Evolutionary conservation across 1,284 basidiomycete species (phyloP), one percentile per base, ranked within the genome.

Genomic region (Pyrrhoderma lamaoense): DNA sequence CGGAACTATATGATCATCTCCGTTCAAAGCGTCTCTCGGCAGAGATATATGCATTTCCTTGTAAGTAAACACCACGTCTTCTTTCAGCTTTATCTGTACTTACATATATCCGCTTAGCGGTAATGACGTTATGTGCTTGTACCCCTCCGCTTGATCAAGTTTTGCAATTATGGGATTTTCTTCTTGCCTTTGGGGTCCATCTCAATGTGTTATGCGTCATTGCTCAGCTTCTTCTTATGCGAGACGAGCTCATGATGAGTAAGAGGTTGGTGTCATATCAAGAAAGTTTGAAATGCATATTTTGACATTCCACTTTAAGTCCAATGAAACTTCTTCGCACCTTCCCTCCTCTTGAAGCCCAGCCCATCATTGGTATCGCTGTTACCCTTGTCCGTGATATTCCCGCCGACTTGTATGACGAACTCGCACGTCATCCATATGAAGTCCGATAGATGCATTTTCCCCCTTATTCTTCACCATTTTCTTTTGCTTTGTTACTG

Each of bases 11-110:
- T 63, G 72, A 74, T 11, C 77, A 93, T 66, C 72, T 99, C 37
- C 79, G 87, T 31, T 85, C 84, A 36, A 95, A 94, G 65, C 94
- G 94, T 57, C 79, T 99, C n/a, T 88, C 85, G n/a, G 95, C 95
- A 3, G 93, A 98, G 64, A 82, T 99, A 34, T 98, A 98, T 66
- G 95, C 94, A 1, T 98, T 99, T 62, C 91, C 95, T 43, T 96
- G 93, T 93, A 61, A 53, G 88, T 74, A 35, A 11, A 19, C 45
- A 21, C n/a, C n/a, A n/a, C n/a, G 16, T 19, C 19, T 25, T 36
- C 22, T 31, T 31, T 11, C 27, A 11, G 27, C 7, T 5, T 48
- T 46, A 7, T 52, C 43, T 1, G 22, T 46, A 43, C 46, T 47
- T 19, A 22, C 18, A 47, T 47, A 49, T 8, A 23, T 18, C 45